Evolutionary conservation across 306 rosid genomes (phyloP).

Genomic region (Gleditsia sinensis): DNA sequence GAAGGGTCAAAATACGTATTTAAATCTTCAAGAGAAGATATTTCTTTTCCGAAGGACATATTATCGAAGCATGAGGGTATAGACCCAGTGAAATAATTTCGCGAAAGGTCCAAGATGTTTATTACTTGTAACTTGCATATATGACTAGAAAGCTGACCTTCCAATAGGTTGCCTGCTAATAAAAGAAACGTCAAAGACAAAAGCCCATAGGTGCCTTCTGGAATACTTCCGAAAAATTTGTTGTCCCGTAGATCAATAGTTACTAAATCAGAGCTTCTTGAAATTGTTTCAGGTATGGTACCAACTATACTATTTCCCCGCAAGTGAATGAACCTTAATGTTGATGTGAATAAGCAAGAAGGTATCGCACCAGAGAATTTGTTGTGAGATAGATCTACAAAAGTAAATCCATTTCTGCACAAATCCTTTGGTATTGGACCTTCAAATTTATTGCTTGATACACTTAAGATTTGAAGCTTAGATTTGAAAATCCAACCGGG

Average conservation of each 20-base stretch:
- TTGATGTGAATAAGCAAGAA: background rate
- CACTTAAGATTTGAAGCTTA: no score
- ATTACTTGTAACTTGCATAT: background rate
- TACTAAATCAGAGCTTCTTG: background rate
- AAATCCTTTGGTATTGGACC: background rate
- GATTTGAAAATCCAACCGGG: background rate
- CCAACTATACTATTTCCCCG: background rate
- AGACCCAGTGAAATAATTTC: no score
- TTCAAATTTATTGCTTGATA: background rate
- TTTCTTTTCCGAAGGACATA: background rate
- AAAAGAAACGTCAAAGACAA: background rate
- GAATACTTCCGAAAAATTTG: background rate
- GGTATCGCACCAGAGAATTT: background rate
- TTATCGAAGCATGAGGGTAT: background rate
- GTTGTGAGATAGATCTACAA: background rate
- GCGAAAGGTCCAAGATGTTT: background rate
- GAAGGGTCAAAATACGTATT: no score
- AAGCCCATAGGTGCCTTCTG: background rate
- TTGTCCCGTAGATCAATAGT: background rate
- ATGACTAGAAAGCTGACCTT: background rate
- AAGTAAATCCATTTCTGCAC: background rate
- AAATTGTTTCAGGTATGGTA: background rate
- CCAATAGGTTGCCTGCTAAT: no score
- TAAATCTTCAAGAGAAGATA: no score
- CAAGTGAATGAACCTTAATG: no score